A percentile compares a stretch with the other conserved stretches of the same genome.
These are phyloP conservation scores for Globisporangium rhizosaccharum DNA, from an alignment of 352 stramenopile species.

Conservation along the genomic window DNA sequence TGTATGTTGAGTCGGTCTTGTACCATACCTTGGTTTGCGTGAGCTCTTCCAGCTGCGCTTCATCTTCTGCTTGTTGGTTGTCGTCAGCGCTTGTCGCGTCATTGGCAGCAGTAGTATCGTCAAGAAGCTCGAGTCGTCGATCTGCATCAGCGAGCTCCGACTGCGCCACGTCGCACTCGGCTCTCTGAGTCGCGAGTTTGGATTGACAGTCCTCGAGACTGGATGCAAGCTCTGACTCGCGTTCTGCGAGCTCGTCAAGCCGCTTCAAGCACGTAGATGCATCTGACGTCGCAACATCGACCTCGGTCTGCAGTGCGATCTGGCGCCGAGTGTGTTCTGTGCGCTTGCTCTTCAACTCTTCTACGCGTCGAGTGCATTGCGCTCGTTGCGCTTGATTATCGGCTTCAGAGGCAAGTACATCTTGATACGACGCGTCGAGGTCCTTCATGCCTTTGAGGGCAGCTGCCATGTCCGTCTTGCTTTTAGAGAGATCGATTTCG, in stretches of 20 bases:
- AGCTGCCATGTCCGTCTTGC: background rate
- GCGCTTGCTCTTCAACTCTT: background rate
- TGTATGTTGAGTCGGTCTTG: background rate
- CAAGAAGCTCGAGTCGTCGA: background rate
- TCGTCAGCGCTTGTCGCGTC: background rate
- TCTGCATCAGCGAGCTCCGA: background rate
- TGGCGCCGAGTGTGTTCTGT: background rate
- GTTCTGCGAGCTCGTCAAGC: background rate
- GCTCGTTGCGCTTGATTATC: background rate
- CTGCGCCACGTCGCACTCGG: background rate
- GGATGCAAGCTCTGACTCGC: background rate
- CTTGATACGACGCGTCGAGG: background rate
- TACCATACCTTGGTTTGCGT: background rate
- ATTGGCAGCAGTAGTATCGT: background rate
- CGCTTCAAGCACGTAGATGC: background rate
- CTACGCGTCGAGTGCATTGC: background rate
- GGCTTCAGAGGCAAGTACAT: background rate
- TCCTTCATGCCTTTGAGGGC: background rate
- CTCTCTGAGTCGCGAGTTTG: background rate
- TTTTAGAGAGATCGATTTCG: background rate
- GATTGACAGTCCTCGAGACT: background rate
- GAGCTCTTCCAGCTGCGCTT: background rate
- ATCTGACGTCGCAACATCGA: background rate
- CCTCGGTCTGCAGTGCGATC: background rate
- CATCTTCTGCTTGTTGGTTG: background rate